Conservation (phyloP, 345 rosid species). For the Zanthoxylum bungeanum region DNA sequence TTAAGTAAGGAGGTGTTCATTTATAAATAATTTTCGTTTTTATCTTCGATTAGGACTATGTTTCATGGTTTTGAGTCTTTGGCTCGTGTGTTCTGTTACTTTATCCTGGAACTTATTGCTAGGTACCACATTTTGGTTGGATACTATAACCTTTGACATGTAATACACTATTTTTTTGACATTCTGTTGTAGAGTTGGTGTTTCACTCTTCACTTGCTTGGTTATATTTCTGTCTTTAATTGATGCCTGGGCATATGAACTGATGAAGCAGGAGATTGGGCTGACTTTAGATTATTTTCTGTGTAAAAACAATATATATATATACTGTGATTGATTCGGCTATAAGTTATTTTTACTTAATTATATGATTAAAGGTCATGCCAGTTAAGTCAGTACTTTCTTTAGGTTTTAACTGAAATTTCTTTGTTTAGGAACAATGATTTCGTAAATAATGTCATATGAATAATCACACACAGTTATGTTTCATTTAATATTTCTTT, state of each 20-base stretch:
- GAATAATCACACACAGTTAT: too few species aligned
- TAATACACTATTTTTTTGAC: background rate
- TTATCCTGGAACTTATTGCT: background rate
- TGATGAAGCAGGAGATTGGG: background rate
- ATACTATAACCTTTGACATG: background rate
- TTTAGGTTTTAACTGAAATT: too few species aligned
- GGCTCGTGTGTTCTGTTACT: background rate
- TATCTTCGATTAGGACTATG: background rate
- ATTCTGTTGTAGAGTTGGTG: background rate
- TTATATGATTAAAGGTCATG: too few species aligned
- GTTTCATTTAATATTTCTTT: too few species aligned
- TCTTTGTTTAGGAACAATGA: too few species aligned
- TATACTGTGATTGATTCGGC: too few species aligned
- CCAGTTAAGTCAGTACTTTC: too few species aligned
- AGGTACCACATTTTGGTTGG: background rate
- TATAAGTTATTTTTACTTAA: too few species aligned
- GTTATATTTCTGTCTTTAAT: background rate
- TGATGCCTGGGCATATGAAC: background rate
- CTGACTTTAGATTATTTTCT: background rate
- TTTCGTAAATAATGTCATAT: too few species aligned
- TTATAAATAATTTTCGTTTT: background rate
- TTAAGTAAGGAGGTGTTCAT: constrained; percentile 44
- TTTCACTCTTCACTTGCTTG: background rate
- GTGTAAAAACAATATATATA: too few species aligned
- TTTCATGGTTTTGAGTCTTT: background rate